phyloP scores from a whole-genome alignment of 495 filamentous ascomycete species.

The Podospora comata region DNA sequence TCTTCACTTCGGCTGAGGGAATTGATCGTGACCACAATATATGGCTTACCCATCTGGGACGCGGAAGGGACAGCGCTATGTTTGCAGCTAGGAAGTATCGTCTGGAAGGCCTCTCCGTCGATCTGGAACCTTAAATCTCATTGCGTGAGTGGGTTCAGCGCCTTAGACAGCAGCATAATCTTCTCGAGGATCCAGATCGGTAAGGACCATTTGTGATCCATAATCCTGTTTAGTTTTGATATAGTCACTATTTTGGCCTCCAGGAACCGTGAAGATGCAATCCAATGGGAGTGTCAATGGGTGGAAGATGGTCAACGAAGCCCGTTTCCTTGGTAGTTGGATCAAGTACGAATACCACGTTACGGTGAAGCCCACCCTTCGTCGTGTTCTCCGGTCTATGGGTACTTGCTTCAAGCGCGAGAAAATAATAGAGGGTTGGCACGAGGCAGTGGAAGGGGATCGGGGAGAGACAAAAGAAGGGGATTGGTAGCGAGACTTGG shows the following conservation, averaged over 20 bases:
- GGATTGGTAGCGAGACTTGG: too few species aligned
- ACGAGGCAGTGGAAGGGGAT: too few species aligned
- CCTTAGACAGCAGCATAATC: neutral
- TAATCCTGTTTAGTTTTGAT: neutral
- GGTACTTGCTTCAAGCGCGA: neutral
- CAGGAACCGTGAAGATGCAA: neutral
- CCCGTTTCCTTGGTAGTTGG: neutral
- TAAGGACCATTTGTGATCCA: neutral
- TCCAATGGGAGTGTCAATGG: neutral
- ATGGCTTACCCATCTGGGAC: too few species aligned
- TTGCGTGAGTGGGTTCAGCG: neutral
- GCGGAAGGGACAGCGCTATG: neutral
- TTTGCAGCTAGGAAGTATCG: neutral
- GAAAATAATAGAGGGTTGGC: too few species aligned
- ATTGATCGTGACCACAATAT: neutral
- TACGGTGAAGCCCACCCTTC: neutral
- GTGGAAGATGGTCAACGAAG: neutral
- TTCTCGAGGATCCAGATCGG: neutral
- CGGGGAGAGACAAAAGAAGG: too few species aligned
- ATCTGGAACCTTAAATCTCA: neutral
- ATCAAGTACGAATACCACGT: neutral
- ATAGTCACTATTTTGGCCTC: neutral
- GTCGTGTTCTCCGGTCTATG: neutral
- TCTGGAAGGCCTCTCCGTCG: neutral
- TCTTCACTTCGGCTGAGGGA: neutral